Conservation (phyloP, 805 yeast genomes). For the Candida khao-thaluensis region DNA sequence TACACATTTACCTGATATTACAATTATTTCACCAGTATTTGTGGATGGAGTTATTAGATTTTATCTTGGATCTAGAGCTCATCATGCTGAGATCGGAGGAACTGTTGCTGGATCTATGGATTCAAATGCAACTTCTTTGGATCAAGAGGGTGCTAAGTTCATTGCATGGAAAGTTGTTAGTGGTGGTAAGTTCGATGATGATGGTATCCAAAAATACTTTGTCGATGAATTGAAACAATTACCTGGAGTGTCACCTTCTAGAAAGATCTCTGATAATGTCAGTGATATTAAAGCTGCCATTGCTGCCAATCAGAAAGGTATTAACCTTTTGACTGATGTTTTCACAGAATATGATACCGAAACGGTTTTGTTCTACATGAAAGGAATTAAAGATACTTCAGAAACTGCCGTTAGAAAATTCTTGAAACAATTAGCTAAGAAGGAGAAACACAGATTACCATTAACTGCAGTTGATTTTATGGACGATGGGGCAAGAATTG, state of each 20-base stretch:
- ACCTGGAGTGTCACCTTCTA: conserved; percentile 29
- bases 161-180: conserved; percentile 18
- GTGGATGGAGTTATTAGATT: conserved; percentile 17
- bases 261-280: conserved; percentile 20
- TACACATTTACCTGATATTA: conserved; percentile 74
- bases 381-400: conserved; percentile 78
- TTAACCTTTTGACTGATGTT: conserved; percentile 55
- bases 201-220: conserved; percentile 17
- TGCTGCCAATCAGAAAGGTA: conserved; percentile 85
- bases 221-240: conserved; percentile 12
- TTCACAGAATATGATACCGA: conserved; percentile 61
- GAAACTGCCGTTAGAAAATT: conserved; percentile 58
- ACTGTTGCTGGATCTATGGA: conserved; percentile 21
- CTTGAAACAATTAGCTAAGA: conserved; percentile 26
- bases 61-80: conserved; percentile 22
- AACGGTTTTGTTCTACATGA: conserved; percentile 70
- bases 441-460: conserved; percentile 40
- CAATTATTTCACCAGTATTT: conserved; percentile 24
- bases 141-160: conserved; percentile 20
- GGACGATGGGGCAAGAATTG: conserved; percentile 18
- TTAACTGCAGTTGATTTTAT: conserved; percentile 15
- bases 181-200: conserved; percentile 19
- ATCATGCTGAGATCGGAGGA: conserved; percentile 27
- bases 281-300: conserved; percentile 76
- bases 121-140: conserved; percentile 18